Base-by-base conservation (phyloP, 352 stramenopile species). In the Pythium plurisporium region DNA sequence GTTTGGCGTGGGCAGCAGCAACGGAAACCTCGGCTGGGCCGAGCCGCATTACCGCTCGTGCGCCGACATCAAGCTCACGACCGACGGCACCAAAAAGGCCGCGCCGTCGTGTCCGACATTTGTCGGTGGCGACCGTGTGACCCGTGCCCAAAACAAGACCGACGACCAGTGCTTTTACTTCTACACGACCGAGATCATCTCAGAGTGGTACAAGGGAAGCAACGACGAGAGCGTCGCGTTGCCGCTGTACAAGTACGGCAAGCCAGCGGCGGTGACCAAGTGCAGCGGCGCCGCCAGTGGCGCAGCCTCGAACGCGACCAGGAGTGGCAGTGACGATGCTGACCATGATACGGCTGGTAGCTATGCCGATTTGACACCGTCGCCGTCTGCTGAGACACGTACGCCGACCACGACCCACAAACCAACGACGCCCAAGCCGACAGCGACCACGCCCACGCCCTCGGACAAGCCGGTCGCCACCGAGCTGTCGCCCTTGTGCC, bases 141-240 rank as follows among this genome's bases (percentile, higher is more conserved):
- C 73, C 6, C 67, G 67, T 45, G 69, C 81, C 30, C 60, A 76
- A 11, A 55, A 69, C 50, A 42, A 60, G 31, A 22, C 27, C 15
- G 40, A 41, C 31, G 40, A 22, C 20, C 55, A 80, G 66, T 86
- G 76, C 42, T 86, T 76, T 47, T 86, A 84, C 67, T 86, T 79
- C 26, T 40, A 61, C 59, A 45, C 42, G 19, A 59, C 45, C 50
- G 49, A 54, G 5, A 59, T 65, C 23, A 29, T 45, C 19, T 37
- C 20, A 11, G 34, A 8, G 22, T n/a, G 27, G 41, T 57, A 54
- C 22, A 15, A 49, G 20, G 52, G 46, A 19, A 41, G 36, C 23
- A 42, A 56, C 20, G 42, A 45, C 40, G 23, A 48, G 29, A 26
- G 14, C 3, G 29, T 41, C n/a, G 47, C 47, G 33, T 14, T 55